Conservation (phyloP, 108 stramenopile genomes). For the Aurantiochytrium sp. region DNA sequence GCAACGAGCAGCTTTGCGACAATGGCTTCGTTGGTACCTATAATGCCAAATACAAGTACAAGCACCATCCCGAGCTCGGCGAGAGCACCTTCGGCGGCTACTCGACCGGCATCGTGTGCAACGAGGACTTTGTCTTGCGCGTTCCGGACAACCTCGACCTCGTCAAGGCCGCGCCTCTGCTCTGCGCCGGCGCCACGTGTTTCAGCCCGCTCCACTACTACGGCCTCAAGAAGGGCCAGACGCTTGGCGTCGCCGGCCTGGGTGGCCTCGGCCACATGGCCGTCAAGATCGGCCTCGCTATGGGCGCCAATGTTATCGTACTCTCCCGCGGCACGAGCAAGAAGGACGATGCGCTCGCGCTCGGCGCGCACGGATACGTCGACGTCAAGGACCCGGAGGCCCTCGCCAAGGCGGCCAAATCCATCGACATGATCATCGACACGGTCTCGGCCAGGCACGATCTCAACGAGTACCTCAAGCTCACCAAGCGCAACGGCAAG, state of each 20-base stretch:
- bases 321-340: constrained; percentile 51
- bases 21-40: constrained; percentile 32
- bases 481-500: constrained; percentile 43
- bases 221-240: constrained; percentile 38
- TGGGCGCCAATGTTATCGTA: constrained; percentile 50
- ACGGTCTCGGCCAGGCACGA: constrained; percentile 51
- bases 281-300: constrained; percentile 55
- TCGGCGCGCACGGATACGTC: constrained; percentile 46
- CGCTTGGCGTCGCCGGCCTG: constrained; percentile 58
- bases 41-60: constrained; percentile 37
- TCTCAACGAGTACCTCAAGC: constrained; percentile 30
- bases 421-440: constrained; percentile 56
- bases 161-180: constrained; percentile 34
- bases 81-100: background rate
- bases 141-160: constrained; percentile 21
- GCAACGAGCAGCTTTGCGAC: constrained; percentile 54
- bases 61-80: background rate
- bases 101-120: background rate
- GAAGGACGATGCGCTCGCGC: constrained; percentile 42
- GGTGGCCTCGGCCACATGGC: constrained; percentile 66
- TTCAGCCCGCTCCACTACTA: constrained; percentile 54
- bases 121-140: background rate
- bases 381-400: background rate
- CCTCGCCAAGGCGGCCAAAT: background rate
- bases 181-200: constrained; percentile 67